Evolutionary conservation across 805 yeast species (phyloP), one percentile per base, ranked within the genome.

Genomic region (Kodamaea laetipori): DNA sequence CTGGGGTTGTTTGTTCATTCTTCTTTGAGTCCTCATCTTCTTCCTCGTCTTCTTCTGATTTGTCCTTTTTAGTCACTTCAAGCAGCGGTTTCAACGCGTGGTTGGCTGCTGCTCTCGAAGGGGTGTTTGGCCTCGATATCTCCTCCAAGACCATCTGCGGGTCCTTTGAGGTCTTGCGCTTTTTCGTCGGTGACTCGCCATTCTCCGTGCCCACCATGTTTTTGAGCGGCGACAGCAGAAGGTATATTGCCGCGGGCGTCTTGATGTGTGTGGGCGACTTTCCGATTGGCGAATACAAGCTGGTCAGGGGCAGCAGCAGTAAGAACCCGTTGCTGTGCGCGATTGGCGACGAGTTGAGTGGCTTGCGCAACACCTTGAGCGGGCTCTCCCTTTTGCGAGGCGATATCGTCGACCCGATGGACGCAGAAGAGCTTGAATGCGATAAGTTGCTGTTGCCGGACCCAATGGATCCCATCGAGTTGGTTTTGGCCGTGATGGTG

Each of bases 401-500:
- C 18, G 56, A 47, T 11, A 37, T 25, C 10, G 26, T 21, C 11
- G 38, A 21, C 6, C 34, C 34, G 6, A 30, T 28, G 10, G 38
- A 21, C 9, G 18, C 28, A 2, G 16, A 6, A 13, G 38, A 35
- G 3, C 16, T 17, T 4, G 28, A 12, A 3, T 18, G 17, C 25
- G 28, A 12, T 15, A 37, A 26, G 13, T 19, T 17, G 15, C 12
- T 6, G 11, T 19, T 30, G 15, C 34, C 31, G 15, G 11, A 11
- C 4, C 31, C 13, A 2, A 15, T 17, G 31, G 31, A 7, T 6
- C 31, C 34, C 10, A 28, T n/a, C 4, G 35, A 37, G 16, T 33
- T 35, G 30, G 40, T 72, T 47, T 68, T 71, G 25, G 76, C 76
- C 11, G 76, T 61, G 26, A 69, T 66, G n/a, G 74, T 66, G 9